phyloP scores from a whole-genome alignment of 2,329 filamentous ascomycete species.

The Penicillium frequentans region DNA sequence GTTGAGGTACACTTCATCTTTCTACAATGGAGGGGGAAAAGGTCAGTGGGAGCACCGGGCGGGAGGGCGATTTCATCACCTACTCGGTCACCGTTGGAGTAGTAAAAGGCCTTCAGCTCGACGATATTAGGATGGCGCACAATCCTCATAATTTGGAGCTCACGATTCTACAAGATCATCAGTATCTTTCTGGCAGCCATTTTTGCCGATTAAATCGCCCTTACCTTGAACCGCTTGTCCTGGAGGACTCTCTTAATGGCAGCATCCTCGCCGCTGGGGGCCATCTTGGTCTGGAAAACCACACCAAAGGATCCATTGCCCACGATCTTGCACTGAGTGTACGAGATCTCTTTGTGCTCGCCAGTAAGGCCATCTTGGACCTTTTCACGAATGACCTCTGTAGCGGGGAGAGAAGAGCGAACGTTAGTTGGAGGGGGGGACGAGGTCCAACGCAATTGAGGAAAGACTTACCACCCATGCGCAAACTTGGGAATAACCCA shows the following conservation, averaged over 20 bases:
- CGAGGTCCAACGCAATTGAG: constrained; percentile 16
- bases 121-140: constrained; percentile 99
- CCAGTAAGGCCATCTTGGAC: constrained; percentile 97
- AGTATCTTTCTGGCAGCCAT: constrained; percentile 21
- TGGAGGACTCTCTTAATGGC: constrained; percentile 98
- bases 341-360: constrained; percentile 94
- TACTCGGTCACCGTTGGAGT: constrained; percentile 98
- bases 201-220: constrained; percentile 10
- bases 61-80: background rate
- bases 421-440: background rate
- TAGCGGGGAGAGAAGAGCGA: constrained; percentile 8
- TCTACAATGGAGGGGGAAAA: constrained; percentile 51
- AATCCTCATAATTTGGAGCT: constrained; percentile 99
- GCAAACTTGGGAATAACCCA: constrained; percentile 81
- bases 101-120: constrained; percentile 98
- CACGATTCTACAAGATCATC: constrained; percentile 76
- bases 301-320: constrained; percentile 98
- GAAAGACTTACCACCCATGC: constrained; percentile 86
- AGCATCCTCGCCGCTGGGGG: constrained; percentile 95
- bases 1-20: constrained; percentile 98
- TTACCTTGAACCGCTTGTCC: constrained; percentile 99
- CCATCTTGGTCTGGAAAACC: constrained; percentile 98
- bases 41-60: constrained; percentile 4
- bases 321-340: constrained; percentile 99
- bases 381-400: constrained; percentile 97